Conservation (phyloP, 2,329 filamentous ascomycete genomes). For the Aureobasidium sp. region DNA sequence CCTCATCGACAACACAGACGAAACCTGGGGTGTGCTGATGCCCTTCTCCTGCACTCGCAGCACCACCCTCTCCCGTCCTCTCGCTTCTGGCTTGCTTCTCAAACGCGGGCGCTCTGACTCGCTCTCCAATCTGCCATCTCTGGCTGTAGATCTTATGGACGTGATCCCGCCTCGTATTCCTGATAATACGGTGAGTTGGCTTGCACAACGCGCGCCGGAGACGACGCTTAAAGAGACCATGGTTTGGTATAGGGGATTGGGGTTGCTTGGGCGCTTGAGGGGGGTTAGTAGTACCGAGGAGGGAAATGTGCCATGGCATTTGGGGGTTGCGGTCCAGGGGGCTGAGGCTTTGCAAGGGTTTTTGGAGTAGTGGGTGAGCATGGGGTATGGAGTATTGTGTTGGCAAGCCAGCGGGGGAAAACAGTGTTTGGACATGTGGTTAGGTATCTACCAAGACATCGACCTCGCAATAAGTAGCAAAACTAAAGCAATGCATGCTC, state of each 20-base stretch:
- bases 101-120: conserved; percentile 25
- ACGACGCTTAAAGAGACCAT: conserved; percentile 61
- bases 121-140: conserved; percentile 17
- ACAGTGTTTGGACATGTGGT: too few relatives aligned
- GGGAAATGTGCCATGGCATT: conserved; percentile 64
- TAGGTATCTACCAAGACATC: background rate
- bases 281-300: conserved; percentile 40
- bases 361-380: conserved; percentile 7
- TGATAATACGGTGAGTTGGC: conserved; percentile 1
- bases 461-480: too few relatives aligned
- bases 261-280: conserved; percentile 58
- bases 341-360: conserved; percentile 46
- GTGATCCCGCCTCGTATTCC: conserved; percentile 11
- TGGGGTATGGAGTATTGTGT: too few relatives aligned
- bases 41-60: conserved; percentile 41
- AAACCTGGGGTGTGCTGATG: conserved; percentile 66
- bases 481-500: too few relatives aligned
- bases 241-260: conserved; percentile 58
- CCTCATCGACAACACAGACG: conserved; percentile 63
- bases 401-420: too few relatives aligned
- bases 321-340: conserved; percentile 62
- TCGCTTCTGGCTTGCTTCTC: conserved; percentile 35
- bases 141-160: conserved; percentile 32
- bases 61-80: conserved; percentile 20
- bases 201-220: conserved; percentile 34